phyloP scores from a whole-genome alignment of 176 grass and related monocot species.

The Carex littledalei region DNA sequence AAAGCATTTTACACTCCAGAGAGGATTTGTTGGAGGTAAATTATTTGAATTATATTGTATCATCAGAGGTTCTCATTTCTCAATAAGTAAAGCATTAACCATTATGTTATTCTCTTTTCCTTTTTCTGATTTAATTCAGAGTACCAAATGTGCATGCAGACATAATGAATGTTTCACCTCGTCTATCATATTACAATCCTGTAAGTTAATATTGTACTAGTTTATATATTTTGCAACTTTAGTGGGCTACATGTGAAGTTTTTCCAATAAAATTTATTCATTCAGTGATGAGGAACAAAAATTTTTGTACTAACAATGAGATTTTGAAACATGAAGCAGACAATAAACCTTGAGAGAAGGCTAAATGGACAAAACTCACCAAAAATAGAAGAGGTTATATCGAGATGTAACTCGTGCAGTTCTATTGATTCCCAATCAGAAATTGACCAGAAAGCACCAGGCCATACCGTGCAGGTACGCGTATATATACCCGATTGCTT shows the following conservation, averaged over 20 bases:
- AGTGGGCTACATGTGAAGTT: neutral
- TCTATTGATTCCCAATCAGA: neutral
- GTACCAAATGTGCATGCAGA: conserved; percentile 26
- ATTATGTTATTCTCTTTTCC: neutral
- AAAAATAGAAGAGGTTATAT: conserved; percentile 18
- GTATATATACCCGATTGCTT: neutral
- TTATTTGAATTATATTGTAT: neutral
- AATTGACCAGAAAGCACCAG: neutral
- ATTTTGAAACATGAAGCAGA: conserved; percentile 20
- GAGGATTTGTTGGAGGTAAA: conserved; percentile 14
- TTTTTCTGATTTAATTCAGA: conserved; percentile 15
- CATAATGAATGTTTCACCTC: conserved; percentile 34
- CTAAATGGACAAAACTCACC: conserved; percentile 20
- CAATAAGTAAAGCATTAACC: neutral
- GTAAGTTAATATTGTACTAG: conserved; percentile 12
- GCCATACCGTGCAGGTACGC: neutral
- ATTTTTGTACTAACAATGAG: neutral
- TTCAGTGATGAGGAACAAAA: neutral
- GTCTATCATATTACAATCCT: conserved; percentile 32
- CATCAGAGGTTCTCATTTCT: neutral
- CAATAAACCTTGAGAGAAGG: conserved; percentile 29
- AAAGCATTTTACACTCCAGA: neutral
- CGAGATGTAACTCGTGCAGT: neutral
- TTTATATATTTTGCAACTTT: neutral
- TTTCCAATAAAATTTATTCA: neutral